phyloP scores from a whole-genome alignment of 345 rosid species.

The Euphorbia pulcherrima region DNA sequence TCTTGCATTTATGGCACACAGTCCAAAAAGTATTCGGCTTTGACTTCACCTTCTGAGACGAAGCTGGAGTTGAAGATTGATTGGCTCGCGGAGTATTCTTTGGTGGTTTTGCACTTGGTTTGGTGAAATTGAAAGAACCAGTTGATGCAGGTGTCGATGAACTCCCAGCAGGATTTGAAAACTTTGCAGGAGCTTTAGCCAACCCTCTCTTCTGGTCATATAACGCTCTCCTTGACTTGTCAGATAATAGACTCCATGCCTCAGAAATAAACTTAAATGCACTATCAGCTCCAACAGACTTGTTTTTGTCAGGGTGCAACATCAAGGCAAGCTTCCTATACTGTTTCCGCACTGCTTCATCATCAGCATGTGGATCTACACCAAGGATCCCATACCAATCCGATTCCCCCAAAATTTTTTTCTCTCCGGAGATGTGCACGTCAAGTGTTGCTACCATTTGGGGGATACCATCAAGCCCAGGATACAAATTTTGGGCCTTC shows the following conservation, averaged over 20 bases:
- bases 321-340: constrained; percentile 59
- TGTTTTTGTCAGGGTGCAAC: constrained; percentile 93
- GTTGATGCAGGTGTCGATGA: constrained; percentile 33
- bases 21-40: constrained; percentile 43
- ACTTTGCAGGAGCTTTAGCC: constrained; percentile 34
- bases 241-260: constrained; percentile 67
- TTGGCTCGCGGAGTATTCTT: constrained; percentile 18
- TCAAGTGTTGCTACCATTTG: constrained; percentile 59
- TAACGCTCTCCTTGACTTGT: constrained; percentile 51
- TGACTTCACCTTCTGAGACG: constrained; percentile 29
- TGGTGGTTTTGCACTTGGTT: constrained; percentile 20
- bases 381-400: constrained; percentile 85
- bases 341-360: constrained; percentile 58
- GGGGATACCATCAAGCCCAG: constrained; percentile 60
- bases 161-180: constrained; percentile 34
- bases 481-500: constrained; percentile 76
- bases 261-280: constrained; percentile 51
- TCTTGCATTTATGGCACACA: constrained; percentile 42
- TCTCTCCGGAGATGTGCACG: constrained; percentile 64
- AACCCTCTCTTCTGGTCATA: constrained; percentile 54
- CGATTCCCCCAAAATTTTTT: constrained; percentile 50
- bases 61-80: constrained; percentile 16
- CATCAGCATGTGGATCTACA: constrained; percentile 54
- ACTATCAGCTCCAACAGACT: constrained; percentile 75
- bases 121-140: constrained; percentile 42